A percentile compares a stretch with the other conserved stretches of the same genome.
These are phyloP conservation scores for Pyrenochaeta sp. DNA, from an alignment of 2,329 filamentous ascomycete genomes.

Conservation along the genomic window DNA sequence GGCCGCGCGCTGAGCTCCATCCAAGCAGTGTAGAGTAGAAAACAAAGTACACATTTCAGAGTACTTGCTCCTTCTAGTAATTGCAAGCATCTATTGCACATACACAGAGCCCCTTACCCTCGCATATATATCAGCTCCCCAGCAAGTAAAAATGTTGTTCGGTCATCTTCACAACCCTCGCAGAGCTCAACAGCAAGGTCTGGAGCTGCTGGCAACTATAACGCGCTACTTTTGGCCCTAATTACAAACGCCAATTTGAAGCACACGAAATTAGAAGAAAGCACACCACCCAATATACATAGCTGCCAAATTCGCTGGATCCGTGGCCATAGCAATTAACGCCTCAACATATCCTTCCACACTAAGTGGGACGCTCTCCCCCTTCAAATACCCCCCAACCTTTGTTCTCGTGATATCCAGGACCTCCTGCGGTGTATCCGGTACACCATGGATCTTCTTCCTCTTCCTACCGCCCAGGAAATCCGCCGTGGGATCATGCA, in stretches of 20 bases:
- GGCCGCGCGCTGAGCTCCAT: no score
- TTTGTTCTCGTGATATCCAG: conserved; percentile 89
- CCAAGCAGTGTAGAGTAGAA: no score
- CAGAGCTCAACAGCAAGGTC: no score
- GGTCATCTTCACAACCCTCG: no score
- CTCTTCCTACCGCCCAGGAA: conserved; percentile 76
- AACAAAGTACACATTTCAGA: no score
- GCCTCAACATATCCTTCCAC: conserved; percentile 98
- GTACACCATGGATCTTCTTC: conserved; percentile 63
- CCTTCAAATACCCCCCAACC: conserved; percentile 80
- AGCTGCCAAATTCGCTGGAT: conserved; percentile 78
- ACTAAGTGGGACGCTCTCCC: conserved; percentile 90
- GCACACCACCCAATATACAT: conserved; percentile 99
- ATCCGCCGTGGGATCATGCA: conserved; percentile 96
- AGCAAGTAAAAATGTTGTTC: no score
- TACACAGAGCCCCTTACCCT: no score
- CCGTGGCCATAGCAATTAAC: conserved; percentile 85
- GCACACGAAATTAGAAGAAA: conserved; percentile 61
- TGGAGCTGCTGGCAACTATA: no score
- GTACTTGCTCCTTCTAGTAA: background rate
- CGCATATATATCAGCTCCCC: no score
- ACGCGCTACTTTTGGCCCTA: background rate
- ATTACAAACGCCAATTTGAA: background rate
- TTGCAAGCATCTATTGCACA: background rate
- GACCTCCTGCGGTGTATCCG: conserved; percentile 78